A percentile compares a stretch with the other conserved stretches of the same genome.
phyloP scores from a whole-genome alignment of 139 green algal species.

The Chlamydomonas incerta region DNA sequence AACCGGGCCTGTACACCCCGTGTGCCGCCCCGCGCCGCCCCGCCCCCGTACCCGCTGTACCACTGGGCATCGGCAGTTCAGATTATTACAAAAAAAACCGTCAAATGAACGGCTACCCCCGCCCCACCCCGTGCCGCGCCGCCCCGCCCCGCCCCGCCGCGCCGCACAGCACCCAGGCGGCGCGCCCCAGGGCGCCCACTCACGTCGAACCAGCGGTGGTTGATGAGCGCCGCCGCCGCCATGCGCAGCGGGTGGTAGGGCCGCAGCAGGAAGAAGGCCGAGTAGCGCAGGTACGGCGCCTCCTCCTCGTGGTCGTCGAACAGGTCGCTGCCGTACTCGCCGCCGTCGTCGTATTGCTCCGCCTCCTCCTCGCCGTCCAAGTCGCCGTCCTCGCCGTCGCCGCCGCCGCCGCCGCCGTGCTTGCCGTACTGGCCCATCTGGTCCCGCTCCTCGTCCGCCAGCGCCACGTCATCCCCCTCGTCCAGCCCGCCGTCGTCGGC shows the following conservation, averaged over 20 bases:
- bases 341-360: no score
- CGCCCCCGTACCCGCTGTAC: no score
- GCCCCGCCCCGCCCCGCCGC: no score
- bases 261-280: neutral
- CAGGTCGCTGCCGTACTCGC: neutral
- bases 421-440: no score
- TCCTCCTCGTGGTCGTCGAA: neutral
- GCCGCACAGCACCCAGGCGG: no score
- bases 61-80: no score
- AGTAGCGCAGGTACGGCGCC: conserved; percentile 6
- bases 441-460: no score
- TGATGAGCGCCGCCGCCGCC: neutral
- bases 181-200: neutral
- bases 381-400: neutral
- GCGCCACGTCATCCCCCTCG: neutral
- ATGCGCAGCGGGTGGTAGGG: neutral
- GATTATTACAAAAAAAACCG: no score
- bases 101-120: no score
- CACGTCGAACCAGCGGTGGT: conserved; percentile 19
- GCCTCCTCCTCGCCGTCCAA: neutral
- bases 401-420: neutral
- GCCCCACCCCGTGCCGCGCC: no score
- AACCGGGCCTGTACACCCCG: no score
- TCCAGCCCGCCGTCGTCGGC: neutral
- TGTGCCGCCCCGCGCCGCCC: no score